Evolutionary conservation across 805 yeast genomes (phyloP), one percentile per base, ranked within the genome.

Genomic region (Saturnispora sanitii): DNA sequence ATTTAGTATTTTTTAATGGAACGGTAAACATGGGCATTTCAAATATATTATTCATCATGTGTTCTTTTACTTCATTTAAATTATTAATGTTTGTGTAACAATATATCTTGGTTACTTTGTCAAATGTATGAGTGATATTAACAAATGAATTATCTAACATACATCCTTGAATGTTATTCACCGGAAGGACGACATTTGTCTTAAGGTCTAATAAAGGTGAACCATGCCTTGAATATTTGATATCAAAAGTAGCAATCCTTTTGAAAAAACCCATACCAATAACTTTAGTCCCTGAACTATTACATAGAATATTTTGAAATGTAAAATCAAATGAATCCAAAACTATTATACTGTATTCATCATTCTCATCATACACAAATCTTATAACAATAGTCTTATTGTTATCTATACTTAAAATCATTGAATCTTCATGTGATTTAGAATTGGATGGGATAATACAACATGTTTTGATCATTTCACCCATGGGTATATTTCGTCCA

Each of bases 1-100:
- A 49, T 19, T 45, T 48, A 1, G 61, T 52, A 1, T 49, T 42
- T 22, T 35, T 37, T 3, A 58, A 42, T 2, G 63, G 53, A 12
- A 58, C 38, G 34, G 57, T 29, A 29, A 50, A 51, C 15, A 47
- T 37, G 1, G 66, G 66, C 1, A 58, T 28, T 19, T 52, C 56
- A 41, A 57, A 56, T 8, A 49, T 44, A 25, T 49, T 53, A n/a
- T 29, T 41, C 47, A 46, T 41, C 3, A 39, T 22, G 30, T 37
- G 38, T n/a, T 19, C 27, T 4, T 31, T 26, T 6, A 11, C 27
- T 5, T 12, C 25, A 6, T 15, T 13, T 4, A 30, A 17, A 3
- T 40, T 27, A 6, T 34, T 30, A 22, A 34, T 17, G 11, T 40
- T 40, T 12, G 38, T 34, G 18, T 22, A 40, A 15, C 42, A 40